Evolutionary conservation across 176 grass and related monocot genomes (phyloP).

Genomic region (Rhynchospora pubera): DNA sequence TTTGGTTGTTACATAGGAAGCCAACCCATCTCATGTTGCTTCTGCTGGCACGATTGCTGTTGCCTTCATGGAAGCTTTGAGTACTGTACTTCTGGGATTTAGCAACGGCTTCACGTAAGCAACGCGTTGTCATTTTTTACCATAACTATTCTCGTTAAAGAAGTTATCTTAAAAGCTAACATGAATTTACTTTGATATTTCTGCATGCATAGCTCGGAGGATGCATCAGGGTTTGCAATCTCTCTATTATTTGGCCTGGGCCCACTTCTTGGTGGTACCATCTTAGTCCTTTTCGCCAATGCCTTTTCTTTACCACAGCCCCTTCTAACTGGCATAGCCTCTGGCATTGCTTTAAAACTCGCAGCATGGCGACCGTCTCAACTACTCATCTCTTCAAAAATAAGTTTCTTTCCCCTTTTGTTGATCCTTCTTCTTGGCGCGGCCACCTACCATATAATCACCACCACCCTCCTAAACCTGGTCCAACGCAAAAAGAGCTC

Average conservation of each 20-base stretch:
- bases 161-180: not conserved
- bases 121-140: conserved; percentile 1
- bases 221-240: conserved; percentile 71
- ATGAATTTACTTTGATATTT: conserved; percentile 16
- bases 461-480: conserved; percentile 45
- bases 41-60: conserved; percentile 88
- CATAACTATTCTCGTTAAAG: not conserved
- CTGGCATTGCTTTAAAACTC: conserved; percentile 85
- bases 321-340: conserved; percentile 81
- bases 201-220: conserved; percentile 54
- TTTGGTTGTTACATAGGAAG: conserved; percentile 59
- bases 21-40: conserved; percentile 87
- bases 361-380: conserved; percentile 85
- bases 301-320: conserved; percentile 71
- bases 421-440: conserved; percentile 51
- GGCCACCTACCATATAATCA: conserved; percentile 33
- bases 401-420: conserved; percentile 54
- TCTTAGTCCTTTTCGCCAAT: conserved; percentile 69
- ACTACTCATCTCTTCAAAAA: conserved; percentile 69
- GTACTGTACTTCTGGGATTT: conserved; percentile 72
- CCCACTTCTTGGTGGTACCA: conserved; percentile 80
- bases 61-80: conserved; percentile 95
- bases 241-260: conserved; percentile 93
- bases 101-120: conserved; percentile 50
- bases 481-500: conserved; percentile 63